Evolutionary conservation across 495 filamentous ascomycete genomes (phyloP), one percentile per base, ranked within the genome.

Genomic region (Trichoderma reesei): DNA sequence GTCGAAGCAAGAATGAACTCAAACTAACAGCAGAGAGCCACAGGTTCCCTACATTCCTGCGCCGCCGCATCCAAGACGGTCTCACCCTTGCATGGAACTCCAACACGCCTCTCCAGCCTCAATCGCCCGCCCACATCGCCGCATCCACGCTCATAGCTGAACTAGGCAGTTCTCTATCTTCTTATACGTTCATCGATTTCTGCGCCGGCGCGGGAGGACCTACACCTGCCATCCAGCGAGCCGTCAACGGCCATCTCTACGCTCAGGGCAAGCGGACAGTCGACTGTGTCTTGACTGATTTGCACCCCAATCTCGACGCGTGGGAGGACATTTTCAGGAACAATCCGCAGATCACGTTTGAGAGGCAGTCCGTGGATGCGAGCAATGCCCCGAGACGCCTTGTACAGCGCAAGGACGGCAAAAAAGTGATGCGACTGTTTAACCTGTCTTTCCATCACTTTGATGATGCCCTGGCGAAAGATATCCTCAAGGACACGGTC

Each of bases 381-480:
- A 74, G 81, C 18, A 64, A 74, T 56, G 82, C 82, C 7, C 82
- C 84, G 5, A 64, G 67, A 10, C 71, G 74, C 39, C 71, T 86
- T 6, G 68, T 83, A 14, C 68, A 62, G 0, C 62, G 54, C 36
- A 70, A 76, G 64, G 74, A 72, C 67, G 65, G 72, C 2, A 75
- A 72, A 60, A 76, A 77, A 67, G 78, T 86, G 13, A 88, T 90
- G 72, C 76, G 86, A 3, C 73, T 90, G 34, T 91, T 87, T 72
- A 89, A 84, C 68, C 77, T 92, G 11, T 83, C 87, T 5, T 92
- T 90, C 71, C 89, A 92, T 68, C 89, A 92, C 74, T 90, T 92
- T 67, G 80, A 84, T 63, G 84, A 92, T 67, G 72, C 72, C 16
- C 67, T 83, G 34, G 89, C 88, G 6, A 68, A 66, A 38, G 73